These are phyloP conservation scores for Murraya paniculata DNA, from an alignment of 345 rosid genomes.

Conservation along the genomic window DNA sequence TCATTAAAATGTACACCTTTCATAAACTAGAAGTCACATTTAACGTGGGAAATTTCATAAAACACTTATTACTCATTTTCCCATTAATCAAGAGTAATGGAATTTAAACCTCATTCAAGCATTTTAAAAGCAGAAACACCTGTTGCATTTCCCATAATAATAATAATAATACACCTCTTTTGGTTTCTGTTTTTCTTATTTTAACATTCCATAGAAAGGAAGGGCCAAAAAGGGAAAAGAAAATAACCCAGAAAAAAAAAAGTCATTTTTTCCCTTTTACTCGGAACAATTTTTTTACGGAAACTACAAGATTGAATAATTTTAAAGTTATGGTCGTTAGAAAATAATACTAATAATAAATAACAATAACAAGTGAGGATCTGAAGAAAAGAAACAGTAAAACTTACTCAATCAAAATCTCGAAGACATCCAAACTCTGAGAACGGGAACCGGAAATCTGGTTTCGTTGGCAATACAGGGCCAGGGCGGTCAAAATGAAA, in stretches of 20 bases:
- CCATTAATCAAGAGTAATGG: neutral
- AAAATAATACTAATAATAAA: too few relatives aligned
- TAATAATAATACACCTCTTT: neutral
- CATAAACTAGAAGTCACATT: neutral
- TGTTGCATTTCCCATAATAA: neutral
- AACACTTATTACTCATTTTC: neutral
- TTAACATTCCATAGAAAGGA: neutral
- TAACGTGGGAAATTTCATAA: neutral
- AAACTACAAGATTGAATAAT: neutral
- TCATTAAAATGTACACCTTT: neutral
- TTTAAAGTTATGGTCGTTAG: neutral
- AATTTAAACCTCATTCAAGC: neutral
- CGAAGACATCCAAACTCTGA: conserved; percentile 7
- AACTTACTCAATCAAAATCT: conserved; percentile 16
- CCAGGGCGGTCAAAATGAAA: conserved; percentile 4
- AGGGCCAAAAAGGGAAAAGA: neutral
- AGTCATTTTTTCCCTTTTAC: neutral
- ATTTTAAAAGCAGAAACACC: neutral
- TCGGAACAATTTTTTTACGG: neutral
- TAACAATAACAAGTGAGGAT: neutral
- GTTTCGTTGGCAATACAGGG: neutral
- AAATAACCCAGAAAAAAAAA: neutral
- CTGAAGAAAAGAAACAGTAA: neutral
- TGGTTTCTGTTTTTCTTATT: neutral
- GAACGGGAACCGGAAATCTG: neutral